phyloP scores from a whole-genome alignment of 352 stramenopile genomes.

The Plasmopara muralis region DNA sequence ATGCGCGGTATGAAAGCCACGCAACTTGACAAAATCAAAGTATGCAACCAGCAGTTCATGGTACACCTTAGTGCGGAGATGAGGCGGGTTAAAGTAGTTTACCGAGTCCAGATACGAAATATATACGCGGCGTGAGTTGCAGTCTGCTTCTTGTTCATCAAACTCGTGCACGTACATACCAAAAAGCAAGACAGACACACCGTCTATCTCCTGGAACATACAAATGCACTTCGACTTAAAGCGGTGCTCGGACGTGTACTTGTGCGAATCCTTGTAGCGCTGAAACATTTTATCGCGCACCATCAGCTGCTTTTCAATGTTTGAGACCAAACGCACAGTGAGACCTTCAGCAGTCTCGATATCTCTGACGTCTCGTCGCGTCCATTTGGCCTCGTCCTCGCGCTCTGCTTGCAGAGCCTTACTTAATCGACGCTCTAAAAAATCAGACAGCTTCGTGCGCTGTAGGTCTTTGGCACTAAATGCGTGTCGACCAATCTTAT shows the following conservation, averaged over 20 bases:
- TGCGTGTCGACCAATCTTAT: slow-evolving; percentile 77
- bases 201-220: slow-evolving; percentile 99
- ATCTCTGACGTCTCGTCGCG: slow-evolving; percentile 76
- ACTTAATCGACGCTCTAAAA: slow-evolving; percentile 89
- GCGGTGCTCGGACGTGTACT: slow-evolving; percentile 84
- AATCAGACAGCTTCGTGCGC: slow-evolving; percentile 92
- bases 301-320: slow-evolving; percentile 94
- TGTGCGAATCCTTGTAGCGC: slow-evolving; percentile 89
- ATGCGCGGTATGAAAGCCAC: slow-evolving; percentile 97
- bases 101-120: slow-evolving; percentile 99
- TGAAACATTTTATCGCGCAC: slow-evolving; percentile 94
- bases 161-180: slow-evolving; percentile 99
- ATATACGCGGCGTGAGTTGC: slow-evolving; percentile 94
- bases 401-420: slow-evolving; percentile 86
- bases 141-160: slow-evolving; percentile 93
- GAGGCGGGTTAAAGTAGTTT: slow-evolving; percentile 96
- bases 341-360: slow-evolving; percentile 88
- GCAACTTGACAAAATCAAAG: slow-evolving; percentile 95
- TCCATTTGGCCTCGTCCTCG: slow-evolving; percentile 81
- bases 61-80: slow-evolving; percentile 98
- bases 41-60: slow-evolving; percentile 98
- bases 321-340: slow-evolving; percentile 93
- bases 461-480: slow-evolving; percentile 94
- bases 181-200: slow-evolving; percentile 98
- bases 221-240: slow-evolving; percentile 98